Evolutionary conservation across 768 basidiomycete species (phyloP), one percentile per base, ranked within the genome.

Genomic region (Pleurotus ostreatus): DNA sequence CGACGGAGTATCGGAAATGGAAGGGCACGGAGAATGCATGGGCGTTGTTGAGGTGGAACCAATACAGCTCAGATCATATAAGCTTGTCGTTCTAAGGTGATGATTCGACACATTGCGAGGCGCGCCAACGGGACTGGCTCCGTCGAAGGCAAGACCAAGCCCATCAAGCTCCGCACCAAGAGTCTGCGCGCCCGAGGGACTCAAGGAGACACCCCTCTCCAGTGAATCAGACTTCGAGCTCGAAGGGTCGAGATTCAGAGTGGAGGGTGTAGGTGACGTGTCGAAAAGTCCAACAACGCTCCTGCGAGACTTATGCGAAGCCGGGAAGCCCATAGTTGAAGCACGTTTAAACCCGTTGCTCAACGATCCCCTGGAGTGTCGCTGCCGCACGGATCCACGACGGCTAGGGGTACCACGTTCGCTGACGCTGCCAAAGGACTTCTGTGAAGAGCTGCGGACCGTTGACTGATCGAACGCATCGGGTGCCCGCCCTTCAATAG

Each of bases 231-330:
- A 60, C 41, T 55, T 47, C 40, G 59, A 52, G 30, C 8, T 34
- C 0, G 30, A 34, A 2, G 30, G 30, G 47, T 52, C 67, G 60
- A 69, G 65, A 47, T 62, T 67, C 18, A 71, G 57, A 8, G 65
- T 68, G 18, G 74, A 78, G 26, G 77, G 66, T 2, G 70, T 68
- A 57, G 74, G 69, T 3, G 65, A 72, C n/a, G 55, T 53, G 62
- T 84, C 81, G 60, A 89, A 89, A 5, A 88, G 69, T 11, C 85
- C 85, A 34, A 87, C 75, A 22, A 88, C 80, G 9, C 81, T 82
- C 58, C 80, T 85, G 45, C 76, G 72, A n/a, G 64, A 59, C 61
- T 69, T 75, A 6, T 60, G 55, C 5, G 61, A 43, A 30, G 55
- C 8, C 18, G 46, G 26, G 30, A 40, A 22, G 4, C 39, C 18